Evolutionary conservation across 768 basidiomycete species (phyloP), one percentile per base, ranked within the genome.

Genomic region (Lactarius trivialis): DNA sequence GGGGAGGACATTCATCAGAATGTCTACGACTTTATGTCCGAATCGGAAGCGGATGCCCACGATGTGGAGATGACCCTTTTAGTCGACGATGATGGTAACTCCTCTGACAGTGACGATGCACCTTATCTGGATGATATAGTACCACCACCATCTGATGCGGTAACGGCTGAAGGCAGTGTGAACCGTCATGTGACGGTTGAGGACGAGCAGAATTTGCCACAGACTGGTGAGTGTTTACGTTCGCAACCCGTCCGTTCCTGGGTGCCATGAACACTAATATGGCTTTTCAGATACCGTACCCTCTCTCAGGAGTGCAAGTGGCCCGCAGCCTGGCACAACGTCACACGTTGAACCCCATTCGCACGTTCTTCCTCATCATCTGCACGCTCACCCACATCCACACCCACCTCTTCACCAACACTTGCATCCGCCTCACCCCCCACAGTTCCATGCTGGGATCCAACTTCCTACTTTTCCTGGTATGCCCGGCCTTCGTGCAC

Each of bases 41-140:
- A 65, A 9, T 65, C 64, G 24, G 63, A 65, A 17, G 59, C 26
- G 26, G 66, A 67, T 58, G 66, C 66, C 39, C 36, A 51, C 28
- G 66, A 67, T 21, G 64, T 67, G 7, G 66, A 67, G 57, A 67
- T 67, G 66, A 39, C 54, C 6, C 63, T 65, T 21, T 41, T 55
- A 2, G 7, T 36, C 24, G 64, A 62, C 15, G 59, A 65, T 2
- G 58, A 64, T 3, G 63, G 37, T 2, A 41, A 51, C n/a, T 12
- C 15, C 15, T 63, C 60, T 21, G 65, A 64, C 32, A 15, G 34
- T 11, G 61, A 63, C 34, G 36, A 2, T 28, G 24, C 30, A 7
- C n/a, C 30, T 41, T 33, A 36, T 41, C 48, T 26, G 28, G 37
- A 30, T 34, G 58, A 55, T 34, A 8, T 30, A 19, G 53, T 26